Percentiles rank a stretch among this genome's conserved stretches.
Conservation (phyloP, 2,329 filamentous ascomycete species). For the Paracorniculantispora psalliotae region DNA sequence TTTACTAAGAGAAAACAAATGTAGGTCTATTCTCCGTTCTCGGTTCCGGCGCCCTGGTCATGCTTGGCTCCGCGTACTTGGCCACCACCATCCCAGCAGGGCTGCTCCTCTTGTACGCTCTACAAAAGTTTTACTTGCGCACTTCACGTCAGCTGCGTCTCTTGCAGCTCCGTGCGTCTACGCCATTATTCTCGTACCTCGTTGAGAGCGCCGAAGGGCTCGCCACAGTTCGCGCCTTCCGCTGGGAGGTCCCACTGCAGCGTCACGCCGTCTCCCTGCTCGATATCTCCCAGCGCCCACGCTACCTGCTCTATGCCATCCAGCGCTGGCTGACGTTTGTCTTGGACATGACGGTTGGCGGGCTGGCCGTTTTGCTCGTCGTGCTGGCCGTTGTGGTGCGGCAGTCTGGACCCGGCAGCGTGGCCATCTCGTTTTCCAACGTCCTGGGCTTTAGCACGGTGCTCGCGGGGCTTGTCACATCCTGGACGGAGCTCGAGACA, state of each 20-base stretch:
- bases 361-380: not conserved
- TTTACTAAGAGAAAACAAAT: not conserved
- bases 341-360: not conserved
- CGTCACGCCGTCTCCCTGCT: conserved; percentile 39
- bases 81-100: conserved; percentile 18
- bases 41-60: conserved; percentile 2
- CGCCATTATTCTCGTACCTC: conserved; percentile 28
- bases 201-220: conserved; percentile 40
- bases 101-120: conserved; percentile 21
- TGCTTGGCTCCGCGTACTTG: not conserved
- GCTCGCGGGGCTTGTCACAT: not conserved
- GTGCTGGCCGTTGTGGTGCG: not conserved
- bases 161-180: conserved; percentile 30
- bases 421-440: not conserved
- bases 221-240: conserved; percentile 46
- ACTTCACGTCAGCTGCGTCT: conserved; percentile 31
- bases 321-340: conserved; percentile 3
- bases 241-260: conserved; percentile 41
- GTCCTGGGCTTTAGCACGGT: not conserved
- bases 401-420: not conserved
- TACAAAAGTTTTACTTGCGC: conserved; percentile 29
- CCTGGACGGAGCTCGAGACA: conserved; percentile 6
- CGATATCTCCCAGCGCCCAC: conserved; percentile 46
- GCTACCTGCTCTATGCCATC: conserved; percentile 35
- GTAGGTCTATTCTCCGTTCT: not conserved